Evolutionary conservation across 805 yeast genomes (phyloP), one percentile per base, ranked within the genome.

Genomic region (Candida boidinii): DNA sequence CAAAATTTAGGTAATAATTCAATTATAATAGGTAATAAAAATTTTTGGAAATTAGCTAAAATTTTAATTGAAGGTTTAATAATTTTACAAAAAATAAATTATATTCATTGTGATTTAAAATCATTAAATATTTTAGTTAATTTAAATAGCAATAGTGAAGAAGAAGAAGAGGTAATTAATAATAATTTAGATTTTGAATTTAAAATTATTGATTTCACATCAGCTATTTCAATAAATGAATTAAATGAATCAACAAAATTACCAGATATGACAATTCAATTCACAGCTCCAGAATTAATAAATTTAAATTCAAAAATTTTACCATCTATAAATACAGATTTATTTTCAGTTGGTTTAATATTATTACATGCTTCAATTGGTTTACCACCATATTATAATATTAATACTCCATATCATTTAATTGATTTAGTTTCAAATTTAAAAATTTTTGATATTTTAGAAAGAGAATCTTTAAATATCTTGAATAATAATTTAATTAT

Each of bases 81-180:
- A 2, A 41, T 55, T 1, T 33, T 64, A 17, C 39, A 39, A 26
- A 42, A 45, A 3, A 35, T 57, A 17, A 42, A 51, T 4, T 40
- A 60, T 18, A 62, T 70, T 12, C 75, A 70, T 38, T 60, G 71
- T 41, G 76, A 70, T 42, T 43, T 67, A 38, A 70, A 70, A 45
- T 57, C 72, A 13, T 63, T 63, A 28, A 70, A 70, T 42, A 45
- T 70, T 7, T 45, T 69, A 37, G 50, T 59, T 12, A 33, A 43
- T 5, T 20, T 31, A 8, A n/a, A n/a, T n/a, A n/a, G n/a, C n/a
- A n/a, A n/a, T n/a, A n/a, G n/a, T n/a, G 30, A 34, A 4, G 24
- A 19, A 2, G 25, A 57, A 34, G 64, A 60, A 35, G 35, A 61
- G 39, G 62, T 63, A 42, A 50, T 64, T 30, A 51, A 56, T 31